phyloP scores from a whole-genome alignment of 305 asterid genomes.

The Solanum hybrid region DNA sequence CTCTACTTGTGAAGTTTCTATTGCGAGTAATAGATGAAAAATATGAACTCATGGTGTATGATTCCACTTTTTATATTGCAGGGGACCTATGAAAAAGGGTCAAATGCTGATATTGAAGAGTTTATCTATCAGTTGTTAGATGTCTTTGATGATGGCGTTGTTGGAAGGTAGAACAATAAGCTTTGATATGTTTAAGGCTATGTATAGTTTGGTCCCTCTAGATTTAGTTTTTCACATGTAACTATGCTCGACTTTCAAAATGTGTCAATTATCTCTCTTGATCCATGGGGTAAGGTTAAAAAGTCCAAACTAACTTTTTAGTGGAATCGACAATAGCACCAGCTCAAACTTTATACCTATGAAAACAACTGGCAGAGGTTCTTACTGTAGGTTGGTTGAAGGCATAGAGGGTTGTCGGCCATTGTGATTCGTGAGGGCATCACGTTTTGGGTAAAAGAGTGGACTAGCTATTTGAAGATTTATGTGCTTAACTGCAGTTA shows the following conservation, averaged over 20 bases:
- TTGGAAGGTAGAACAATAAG: conserved; percentile 44
- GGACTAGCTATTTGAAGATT: neutral
- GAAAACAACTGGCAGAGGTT: neutral
- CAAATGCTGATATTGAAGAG: conserved; percentile 77
- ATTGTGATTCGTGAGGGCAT: neutral
- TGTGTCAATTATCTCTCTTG: neutral
- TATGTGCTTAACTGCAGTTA: neutral
- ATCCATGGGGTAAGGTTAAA: neutral
- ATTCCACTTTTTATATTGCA: conserved; percentile 19
- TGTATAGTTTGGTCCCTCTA: neutral
- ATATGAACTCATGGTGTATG: conserved; percentile 1
- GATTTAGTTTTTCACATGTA: neutral
- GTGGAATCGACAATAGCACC: neutral
- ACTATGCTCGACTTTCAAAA: neutral
- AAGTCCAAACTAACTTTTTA: neutral
- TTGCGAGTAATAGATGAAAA: neutral
- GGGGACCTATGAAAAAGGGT: conserved; percentile 91
- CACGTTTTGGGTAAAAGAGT: neutral
- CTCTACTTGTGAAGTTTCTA: neutral
- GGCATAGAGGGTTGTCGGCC: neutral
- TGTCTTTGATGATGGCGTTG: conserved; percentile 55
- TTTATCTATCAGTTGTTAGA: conserved; percentile 75
- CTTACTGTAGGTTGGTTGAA: neutral
- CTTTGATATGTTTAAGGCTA: neutral
- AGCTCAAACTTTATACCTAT: neutral